A percentile compares a stretch with the other conserved stretches of the same genome.
phyloP scores from a whole-genome alignment of 1,139 yeast species.

The Pichia sp. region DNA sequence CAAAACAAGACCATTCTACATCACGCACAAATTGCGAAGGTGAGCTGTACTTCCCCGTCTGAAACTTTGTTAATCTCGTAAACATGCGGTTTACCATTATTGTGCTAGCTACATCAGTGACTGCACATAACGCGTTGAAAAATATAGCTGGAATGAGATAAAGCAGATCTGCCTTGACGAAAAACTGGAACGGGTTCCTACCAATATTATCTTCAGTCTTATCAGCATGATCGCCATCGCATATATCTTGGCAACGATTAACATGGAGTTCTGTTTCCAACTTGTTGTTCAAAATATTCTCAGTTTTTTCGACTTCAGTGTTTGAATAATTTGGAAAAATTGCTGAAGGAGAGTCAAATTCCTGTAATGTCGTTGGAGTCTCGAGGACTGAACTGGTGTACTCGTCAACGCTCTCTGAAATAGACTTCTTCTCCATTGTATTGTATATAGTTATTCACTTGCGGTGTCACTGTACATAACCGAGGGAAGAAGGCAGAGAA shows the following conservation, averaged over 20 bases:
- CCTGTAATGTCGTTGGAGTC: neutral
- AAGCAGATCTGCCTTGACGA: conserved; percentile 19
- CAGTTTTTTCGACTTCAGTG: neutral
- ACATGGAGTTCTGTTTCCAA: too few relatives aligned
- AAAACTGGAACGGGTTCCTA: conserved; percentile 20
- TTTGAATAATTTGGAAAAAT: neutral
- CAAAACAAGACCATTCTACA: conserved; percentile 46
- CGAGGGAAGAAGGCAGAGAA: too few relatives aligned
- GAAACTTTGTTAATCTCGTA: conserved; percentile 41
- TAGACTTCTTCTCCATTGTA: neutral
- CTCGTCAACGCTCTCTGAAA: neutral
- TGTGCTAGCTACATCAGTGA: conserved; percentile 58
- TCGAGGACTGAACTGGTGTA: conserved; percentile 1
- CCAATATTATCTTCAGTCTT: neutral
- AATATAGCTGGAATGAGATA: conserved; percentile 18
- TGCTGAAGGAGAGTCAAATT: neutral
- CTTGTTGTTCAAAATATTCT: neutral
- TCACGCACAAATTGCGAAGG: conserved; percentile 38
- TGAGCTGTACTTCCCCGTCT: conserved; percentile 30
- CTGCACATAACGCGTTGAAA: conserved; percentile 21
- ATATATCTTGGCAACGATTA: too few relatives aligned
- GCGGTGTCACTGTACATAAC: too few relatives aligned
- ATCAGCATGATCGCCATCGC: neutral
- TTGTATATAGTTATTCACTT: too few relatives aligned
- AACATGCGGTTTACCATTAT: conserved; percentile 65